Conservation (phyloP, 2,329 filamentous ascomycete species). For the Corniculantispora saksenae region DNA sequence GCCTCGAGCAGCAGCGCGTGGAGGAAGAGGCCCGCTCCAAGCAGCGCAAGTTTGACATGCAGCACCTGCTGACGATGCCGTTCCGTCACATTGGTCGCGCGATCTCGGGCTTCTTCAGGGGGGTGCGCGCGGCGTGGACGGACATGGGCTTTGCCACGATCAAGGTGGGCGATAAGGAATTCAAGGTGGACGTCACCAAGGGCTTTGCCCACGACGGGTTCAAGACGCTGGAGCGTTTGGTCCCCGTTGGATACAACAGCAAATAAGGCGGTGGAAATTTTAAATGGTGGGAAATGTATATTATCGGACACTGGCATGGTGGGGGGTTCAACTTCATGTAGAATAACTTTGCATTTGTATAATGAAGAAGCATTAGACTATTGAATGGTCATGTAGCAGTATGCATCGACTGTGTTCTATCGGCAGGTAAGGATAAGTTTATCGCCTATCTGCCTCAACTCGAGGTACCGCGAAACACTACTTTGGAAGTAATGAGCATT, state of each 20-base stretch:
- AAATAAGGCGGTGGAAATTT: neutral
- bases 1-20: conserved; percentile 33
- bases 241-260: conserved; percentile 33
- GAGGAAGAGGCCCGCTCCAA: conserved; percentile 41
- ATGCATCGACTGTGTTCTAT: too few relatives aligned
- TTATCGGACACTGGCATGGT: neutral
- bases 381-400: too few relatives aligned
- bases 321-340: neutral
- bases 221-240: conserved; percentile 57
- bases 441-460: too few relatives aligned
- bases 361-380: neutral
- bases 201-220: conserved; percentile 63
- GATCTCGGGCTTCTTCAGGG: conserved; percentile 43
- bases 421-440: too few relatives aligned
- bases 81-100: conserved; percentile 53
- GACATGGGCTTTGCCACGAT: conserved; percentile 59
- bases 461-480: too few relatives aligned
- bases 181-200: conserved; percentile 59
- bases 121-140: conserved; percentile 52
- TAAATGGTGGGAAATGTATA: neutral
- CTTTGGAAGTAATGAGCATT: too few relatives aligned
- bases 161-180: conserved; percentile 46
- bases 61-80: conserved; percentile 58
- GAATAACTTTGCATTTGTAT: neutral
- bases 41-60: conserved; percentile 52